Conservation (phyloP, 345 rosid species). For the thale cress (Arabidopsis thaliana) region TAIR10.1 NC_003070.9:3948001-3948500, state of each 20-base stretch:
- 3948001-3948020: conserved; percentile 33
- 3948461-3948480: background rate
- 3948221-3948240: background rate
- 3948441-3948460: background rate
- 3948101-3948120: conserved; percentile 23
- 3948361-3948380: background rate
- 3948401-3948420: background rate
- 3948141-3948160: background rate
- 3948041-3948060: conserved; percentile 12
- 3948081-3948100: conserved; percentile 29
- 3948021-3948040: conserved; percentile 43
- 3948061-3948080: conserved; percentile 25
- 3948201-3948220: conserved; percentile 11
- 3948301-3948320: background rate
- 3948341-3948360: background rate
- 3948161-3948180: background rate
- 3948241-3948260: conserved; percentile 24
- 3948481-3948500: background rate
- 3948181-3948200: background rate
- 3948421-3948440: background rate
- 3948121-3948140: conserved; percentile 10
- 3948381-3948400: background rate
- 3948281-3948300: conserved; percentile 8
- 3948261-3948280: background rate
- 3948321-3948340: background rate